Percentiles rank a stretch among this genome's conserved stretches.
phyloP scores from a whole-genome alignment of 495 filamentous ascomycete species.

The Trichoderma reesei region DNA sequence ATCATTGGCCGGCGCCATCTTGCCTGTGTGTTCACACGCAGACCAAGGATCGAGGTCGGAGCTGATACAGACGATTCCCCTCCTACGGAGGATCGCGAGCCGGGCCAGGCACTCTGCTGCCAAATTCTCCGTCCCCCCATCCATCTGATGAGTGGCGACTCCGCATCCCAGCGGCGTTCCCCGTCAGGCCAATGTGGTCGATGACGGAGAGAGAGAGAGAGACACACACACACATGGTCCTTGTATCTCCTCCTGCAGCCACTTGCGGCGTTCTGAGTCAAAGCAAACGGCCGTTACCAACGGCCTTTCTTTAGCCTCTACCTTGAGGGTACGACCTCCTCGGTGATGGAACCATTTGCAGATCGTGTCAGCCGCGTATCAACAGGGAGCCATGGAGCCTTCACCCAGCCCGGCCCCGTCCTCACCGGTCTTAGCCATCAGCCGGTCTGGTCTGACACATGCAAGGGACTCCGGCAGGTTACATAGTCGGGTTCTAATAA shows the following conservation, averaged over 20 bases:
- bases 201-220: neutral
- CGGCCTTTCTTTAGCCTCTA: too few species aligned
- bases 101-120: too few species aligned
- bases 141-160: neutral
- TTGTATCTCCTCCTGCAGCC: neutral
- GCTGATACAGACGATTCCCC: neutral
- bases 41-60: neutral
- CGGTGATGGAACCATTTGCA: neutral
- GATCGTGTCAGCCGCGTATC: slow-evolving; percentile 1
- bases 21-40: too few species aligned
- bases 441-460: neutral
- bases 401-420: neutral
- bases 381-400: neutral
- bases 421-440: neutral
- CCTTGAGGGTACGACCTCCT: neutral
- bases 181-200: neutral
- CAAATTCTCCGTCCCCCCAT: neutral
- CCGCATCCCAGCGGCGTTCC: neutral
- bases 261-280: neutral
- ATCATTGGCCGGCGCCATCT: too few species aligned
- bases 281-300: neutral
- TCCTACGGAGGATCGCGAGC: neutral
- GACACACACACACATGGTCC: too few species aligned
- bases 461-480: neutral
- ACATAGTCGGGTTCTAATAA: neutral